A percentile compares a stretch with the other conserved stretches of the same genome.
These are phyloP conservation scores for Psilocybe cyanescens DNA, from an alignment of 768 basidiomycete genomes.

Conservation along the genomic window DNA sequence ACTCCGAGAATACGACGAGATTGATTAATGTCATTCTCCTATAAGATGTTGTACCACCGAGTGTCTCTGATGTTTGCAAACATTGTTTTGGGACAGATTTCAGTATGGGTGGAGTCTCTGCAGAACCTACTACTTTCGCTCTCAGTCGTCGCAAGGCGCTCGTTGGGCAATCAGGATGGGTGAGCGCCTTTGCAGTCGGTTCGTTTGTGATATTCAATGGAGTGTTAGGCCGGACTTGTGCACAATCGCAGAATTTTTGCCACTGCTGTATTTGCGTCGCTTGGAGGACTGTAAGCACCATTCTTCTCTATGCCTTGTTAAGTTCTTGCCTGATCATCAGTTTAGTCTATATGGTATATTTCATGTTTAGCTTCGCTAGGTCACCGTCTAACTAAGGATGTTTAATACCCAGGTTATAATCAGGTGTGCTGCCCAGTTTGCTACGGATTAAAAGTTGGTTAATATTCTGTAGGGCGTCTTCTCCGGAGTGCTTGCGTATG, in stretches of 20 bases:
- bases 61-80: conserved; percentile 5
- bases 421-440: conserved; percentile 41
- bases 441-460: neutral
- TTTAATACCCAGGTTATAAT: conserved; percentile 54
- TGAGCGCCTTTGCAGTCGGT: conserved; percentile 22
- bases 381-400: conserved; percentile 2
- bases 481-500: conserved; percentile 70
- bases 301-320: neutral
- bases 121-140: conserved; percentile 33
- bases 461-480: conserved; percentile 61
- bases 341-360: conserved; percentile 61
- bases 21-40: neutral
- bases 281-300: conserved; percentile 69
- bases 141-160: conserved; percentile 55
- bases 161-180: conserved; percentile 72
- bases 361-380: neutral
- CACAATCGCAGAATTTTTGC: conserved; percentile 68
- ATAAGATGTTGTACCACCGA: conserved; percentile 10
- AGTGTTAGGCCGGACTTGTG: conserved; percentile 58
- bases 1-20: conserved; percentile 15
- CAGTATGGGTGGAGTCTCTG: conserved; percentile 47
- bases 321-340: conserved; percentile 8
- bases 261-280: conserved; percentile 77
- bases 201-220: conserved; percentile 3
- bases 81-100: conserved; percentile 13